A percentile compares a stretch with the other conserved stretches of the same genome.
phyloP scores from a whole-genome alignment of 768 basidiomycete genomes.

The Serendipita sp. region DNA sequence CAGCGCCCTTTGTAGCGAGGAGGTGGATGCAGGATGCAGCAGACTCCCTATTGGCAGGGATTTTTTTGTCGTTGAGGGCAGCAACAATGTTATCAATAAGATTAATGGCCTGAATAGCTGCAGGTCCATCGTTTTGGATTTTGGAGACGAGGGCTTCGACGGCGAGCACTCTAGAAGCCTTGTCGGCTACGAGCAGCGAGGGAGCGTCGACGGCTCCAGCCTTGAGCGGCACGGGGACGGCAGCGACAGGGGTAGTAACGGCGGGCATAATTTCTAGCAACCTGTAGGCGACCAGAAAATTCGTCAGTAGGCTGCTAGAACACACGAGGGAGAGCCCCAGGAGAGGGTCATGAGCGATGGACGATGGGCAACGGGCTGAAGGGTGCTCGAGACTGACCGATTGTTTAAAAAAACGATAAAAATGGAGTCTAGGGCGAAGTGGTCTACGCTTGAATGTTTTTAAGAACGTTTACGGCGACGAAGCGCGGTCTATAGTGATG shows the following conservation, averaged over 20 bases:
- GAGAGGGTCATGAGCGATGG: conserved; percentile 9
- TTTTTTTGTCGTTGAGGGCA: conserved; percentile 92
- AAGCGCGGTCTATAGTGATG: conserved; percentile 8
- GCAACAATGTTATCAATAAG: conserved; percentile 63
- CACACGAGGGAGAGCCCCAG: conserved; percentile 22
- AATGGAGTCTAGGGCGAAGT: neutral
- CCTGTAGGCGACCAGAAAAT: conserved; percentile 19
- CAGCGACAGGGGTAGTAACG: conserved; percentile 40
- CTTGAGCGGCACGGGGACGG: conserved; percentile 60
- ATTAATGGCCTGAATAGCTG: conserved; percentile 50
- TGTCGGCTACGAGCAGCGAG: conserved; percentile 72
- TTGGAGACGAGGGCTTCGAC: conserved; percentile 52
- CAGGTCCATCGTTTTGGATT: conserved; percentile 73
- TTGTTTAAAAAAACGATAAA: conserved; percentile 6
- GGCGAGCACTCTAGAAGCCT: conserved; percentile 59
- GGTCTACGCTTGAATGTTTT: conserved; percentile 5
- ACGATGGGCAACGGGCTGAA: neutral
- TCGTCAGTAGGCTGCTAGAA: conserved; percentile 5
- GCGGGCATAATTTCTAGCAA: conserved; percentile 48
- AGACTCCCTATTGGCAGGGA: conserved; percentile 77
- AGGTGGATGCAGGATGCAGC: conserved; percentile 57
- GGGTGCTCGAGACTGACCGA: neutral
- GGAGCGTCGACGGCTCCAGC: conserved; percentile 57
- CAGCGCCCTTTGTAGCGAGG: conserved; percentile 50
- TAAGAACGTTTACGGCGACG: conserved; percentile 3